Evolutionary conservation across 371 early-diverging fungal genomes (phyloP), one percentile per base, ranked within the genome.

Genomic region (Mucor saturninus): DNA sequence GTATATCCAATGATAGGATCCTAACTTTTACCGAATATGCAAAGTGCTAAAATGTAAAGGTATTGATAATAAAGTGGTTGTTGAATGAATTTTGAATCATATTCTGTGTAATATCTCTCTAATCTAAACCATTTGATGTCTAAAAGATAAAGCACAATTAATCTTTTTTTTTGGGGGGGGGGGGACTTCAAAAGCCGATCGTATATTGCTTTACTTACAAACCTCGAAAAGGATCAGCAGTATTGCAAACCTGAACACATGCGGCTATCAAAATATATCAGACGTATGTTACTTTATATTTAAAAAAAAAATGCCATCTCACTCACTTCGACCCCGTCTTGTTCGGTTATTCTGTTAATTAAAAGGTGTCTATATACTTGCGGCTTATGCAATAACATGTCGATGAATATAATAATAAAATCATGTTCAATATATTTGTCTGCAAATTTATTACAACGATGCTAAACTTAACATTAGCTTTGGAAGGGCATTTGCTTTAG

Each of bases 341-440:
- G 81, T 28, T 83, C 67, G 2, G 71, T 61, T 8, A 80, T 80
- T 54, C 90, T 77, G 73, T 97, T 97, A 68, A 93, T 90, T 13
- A 97, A 70, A 50, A 97, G 58, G 70, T 97, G 98, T 2, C 96
- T 86, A 75, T 95, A 97, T 0, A 93, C 96, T 56, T 93, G 94
- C 40, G 90, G 88, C 73, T 95, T 94, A 72, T 92, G 93, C 57
- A 97, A 78, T 13, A 97, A 75, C 93, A 96, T 89, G 79, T 97
- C 98, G 65, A 97, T 93, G 73, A 96, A 94, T 61, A 94, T 86
- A 57, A 96, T 88, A 10, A 94, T 86, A 71, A 87, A 84, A 71
- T 97, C 98, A 66, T 91, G 90, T 73, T 97, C 98, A 49, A 97
- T 85, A 75, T 97, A 97, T 72, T 93, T 94, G 83, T 97, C 98